Percentiles rank a stretch among this genome's conserved stretches.
Conservation (phyloP, 345 rosid genomes). For the Bruguiera parviflora region DNA sequence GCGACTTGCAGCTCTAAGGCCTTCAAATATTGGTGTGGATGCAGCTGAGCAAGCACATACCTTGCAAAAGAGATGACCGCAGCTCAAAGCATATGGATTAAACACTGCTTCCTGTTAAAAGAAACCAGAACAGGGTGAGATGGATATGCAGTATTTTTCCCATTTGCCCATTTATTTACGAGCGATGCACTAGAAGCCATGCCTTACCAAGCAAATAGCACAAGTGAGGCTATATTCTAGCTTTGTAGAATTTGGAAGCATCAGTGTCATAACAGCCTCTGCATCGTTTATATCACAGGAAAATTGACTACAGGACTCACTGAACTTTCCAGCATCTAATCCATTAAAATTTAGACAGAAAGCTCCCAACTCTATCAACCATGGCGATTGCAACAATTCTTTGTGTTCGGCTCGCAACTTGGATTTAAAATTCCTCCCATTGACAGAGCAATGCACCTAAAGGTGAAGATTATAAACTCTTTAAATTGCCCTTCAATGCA, state of each 20-base stretch:
- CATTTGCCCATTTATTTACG: background rate
- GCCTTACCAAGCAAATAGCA: constrained; percentile 76
- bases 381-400: constrained; percentile 90
- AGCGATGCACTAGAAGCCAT: constrained; percentile 4
- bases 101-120: constrained; percentile 66
- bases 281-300: constrained; percentile 50
- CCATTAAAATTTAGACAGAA: constrained; percentile 65
- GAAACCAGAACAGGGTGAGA: background rate
- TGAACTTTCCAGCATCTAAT: constrained; percentile 40
- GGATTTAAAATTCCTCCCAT: constrained; percentile 72
- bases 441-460: constrained; percentile 78
- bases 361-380: constrained; percentile 93
- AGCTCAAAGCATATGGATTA: constrained; percentile 78
- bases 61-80: constrained; percentile 94
- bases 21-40: constrained; percentile 66
- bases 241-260: constrained; percentile 53
- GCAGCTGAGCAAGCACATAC: constrained; percentile 90
- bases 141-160: background rate
- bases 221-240: constrained; percentile 79
- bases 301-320: constrained; percentile 47
- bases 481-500: background rate
- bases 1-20: constrained; percentile 56
- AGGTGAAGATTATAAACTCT: constrained; percentile 11
- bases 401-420: constrained; percentile 79
- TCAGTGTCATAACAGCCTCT: constrained; percentile 54